These are phyloP conservation scores for Sclerotinia nivalis DNA, from an alignment of 2,329 filamentous ascomycete species.

Conservation along the genomic window DNA sequence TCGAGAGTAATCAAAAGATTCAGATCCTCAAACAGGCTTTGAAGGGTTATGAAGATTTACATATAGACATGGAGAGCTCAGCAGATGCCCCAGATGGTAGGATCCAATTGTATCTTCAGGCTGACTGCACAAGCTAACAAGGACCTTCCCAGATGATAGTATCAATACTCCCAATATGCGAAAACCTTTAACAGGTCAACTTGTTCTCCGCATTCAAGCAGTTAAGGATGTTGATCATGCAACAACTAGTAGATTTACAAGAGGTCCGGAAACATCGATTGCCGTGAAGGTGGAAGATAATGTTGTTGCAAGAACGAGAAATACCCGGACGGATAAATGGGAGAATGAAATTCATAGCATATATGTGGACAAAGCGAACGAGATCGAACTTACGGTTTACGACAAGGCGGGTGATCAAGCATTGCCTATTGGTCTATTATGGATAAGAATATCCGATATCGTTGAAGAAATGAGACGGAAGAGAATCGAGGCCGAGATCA, in stretches of 20 bases:
- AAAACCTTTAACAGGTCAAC: conserved; percentile 90
- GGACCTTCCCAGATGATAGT: conserved; percentile 74
- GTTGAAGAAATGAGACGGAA: conserved; percentile 96
- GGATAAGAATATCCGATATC: conserved; percentile 96
- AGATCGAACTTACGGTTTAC: conserved; percentile 96
- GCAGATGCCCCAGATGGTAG: conserved; percentile 78
- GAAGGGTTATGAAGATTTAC: conserved; percentile 94
- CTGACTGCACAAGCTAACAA: conserved; percentile 11
- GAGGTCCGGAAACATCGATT: conserved; percentile 92
- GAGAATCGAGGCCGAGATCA: conserved; percentile 94
- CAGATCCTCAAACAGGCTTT: conserved; percentile 92
- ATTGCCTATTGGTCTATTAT: conserved; percentile 90
- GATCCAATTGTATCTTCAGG: conserved; percentile 35
- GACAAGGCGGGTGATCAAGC: conserved; percentile 91
- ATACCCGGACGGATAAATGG: conserved; percentile 86
- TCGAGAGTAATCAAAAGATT: conserved; percentile 98
- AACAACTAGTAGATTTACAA: conserved; percentile 76
- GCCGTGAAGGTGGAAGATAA: conserved; percentile 96
- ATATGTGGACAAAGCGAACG: conserved; percentile 97
- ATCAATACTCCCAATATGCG: conserved; percentile 92
- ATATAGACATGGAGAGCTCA: conserved; percentile 82
- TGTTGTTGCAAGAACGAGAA: conserved; percentile 82
- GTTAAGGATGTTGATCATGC: conserved; percentile 95
- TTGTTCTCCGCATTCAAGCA: conserved; percentile 81
- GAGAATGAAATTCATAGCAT: conserved; percentile 88